Evolutionary conservation across 176 grass and related monocot genomes (phyloP).

Genomic region (Pontederia crassipes): DNA sequence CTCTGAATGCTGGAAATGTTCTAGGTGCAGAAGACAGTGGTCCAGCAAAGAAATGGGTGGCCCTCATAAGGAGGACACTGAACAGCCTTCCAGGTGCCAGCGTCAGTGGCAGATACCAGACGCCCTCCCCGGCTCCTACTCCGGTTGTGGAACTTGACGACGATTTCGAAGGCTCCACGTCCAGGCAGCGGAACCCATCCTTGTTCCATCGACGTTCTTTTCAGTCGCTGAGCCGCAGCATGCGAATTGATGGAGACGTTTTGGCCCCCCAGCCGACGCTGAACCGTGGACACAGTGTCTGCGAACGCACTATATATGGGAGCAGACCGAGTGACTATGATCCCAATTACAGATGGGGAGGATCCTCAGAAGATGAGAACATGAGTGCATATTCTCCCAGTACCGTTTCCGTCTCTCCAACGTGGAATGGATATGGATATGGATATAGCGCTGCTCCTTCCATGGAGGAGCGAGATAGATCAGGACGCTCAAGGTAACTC

Average conservation of each 20-base stretch:
- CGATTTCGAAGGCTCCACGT: conserved; percentile 60
- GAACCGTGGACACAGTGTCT: conserved; percentile 78
- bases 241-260: conserved; percentile 67
- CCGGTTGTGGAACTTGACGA: conserved; percentile 72
- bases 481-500: conserved; percentile 55
- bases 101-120: conserved; percentile 62
- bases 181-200: conserved; percentile 35
- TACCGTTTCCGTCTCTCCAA: conserved; percentile 42
- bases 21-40: conserved; percentile 97
- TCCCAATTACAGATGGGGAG: conserved; percentile 57
- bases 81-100: conserved; percentile 71
- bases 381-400: conserved; percentile 46
- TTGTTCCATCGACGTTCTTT: conserved; percentile 78
- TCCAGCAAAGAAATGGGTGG: conserved; percentile 88
- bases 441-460: conserved; percentile 26
- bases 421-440: conserved; percentile 66
- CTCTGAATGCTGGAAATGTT: conserved; percentile 89
- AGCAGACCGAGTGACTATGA: conserved; percentile 80
- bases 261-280: conserved; percentile 58
- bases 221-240: conserved; percentile 72
- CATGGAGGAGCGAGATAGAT: conserved; percentile 17
- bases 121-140: conserved; percentile 49
- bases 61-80: conserved; percentile 69
- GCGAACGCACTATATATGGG: conserved; percentile 64
- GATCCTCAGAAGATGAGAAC: conserved; percentile 78